Evolutionary conservation across 305 asterid genomes (phyloP).

Genomic region (Petunia hybrid): DNA sequence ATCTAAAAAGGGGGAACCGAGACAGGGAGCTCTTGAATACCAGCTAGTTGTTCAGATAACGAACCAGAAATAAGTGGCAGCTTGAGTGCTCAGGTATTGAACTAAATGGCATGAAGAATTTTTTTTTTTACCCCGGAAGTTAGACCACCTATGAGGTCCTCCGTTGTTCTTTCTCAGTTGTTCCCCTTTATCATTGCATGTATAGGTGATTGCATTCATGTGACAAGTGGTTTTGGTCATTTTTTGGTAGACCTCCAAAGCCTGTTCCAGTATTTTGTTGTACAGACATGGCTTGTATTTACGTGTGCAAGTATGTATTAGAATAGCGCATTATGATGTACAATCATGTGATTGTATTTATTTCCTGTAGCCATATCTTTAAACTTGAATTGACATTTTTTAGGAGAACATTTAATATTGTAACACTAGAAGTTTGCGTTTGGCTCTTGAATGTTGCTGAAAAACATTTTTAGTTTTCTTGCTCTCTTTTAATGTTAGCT

Average conservation of each 20-base stretch:
- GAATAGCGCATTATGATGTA: constrained; percentile 28
- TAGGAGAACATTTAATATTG: not conserved
- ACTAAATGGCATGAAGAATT: constrained; percentile 17
- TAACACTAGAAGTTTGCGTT: not conserved
- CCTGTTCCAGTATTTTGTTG: constrained; percentile 30
- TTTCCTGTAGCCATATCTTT: not conserved
- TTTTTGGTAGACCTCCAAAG: constrained; percentile 26
- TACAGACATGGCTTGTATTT: constrained; percentile 31
- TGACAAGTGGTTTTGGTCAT: constrained; percentile 21
- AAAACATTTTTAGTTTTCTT: constrained; percentile 8
- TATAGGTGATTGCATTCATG: not conserved
- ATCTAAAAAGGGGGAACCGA: constrained; percentile 23
- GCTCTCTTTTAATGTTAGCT: not conserved
- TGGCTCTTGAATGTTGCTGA: constrained; percentile 26
- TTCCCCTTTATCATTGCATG: constrained; percentile 10
- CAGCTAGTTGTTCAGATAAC: constrained; percentile 24
- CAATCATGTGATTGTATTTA: constrained; percentile 22
- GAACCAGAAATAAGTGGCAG: constrained; percentile 22
- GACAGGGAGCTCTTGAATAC: constrained; percentile 16
- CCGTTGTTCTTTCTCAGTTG: constrained; percentile 20
- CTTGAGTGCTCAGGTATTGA: constrained; percentile 29
- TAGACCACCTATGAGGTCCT: constrained; percentile 27
- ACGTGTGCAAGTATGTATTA: constrained; percentile 28
- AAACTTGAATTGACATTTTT: not conserved
- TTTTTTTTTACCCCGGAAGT: constrained; percentile 15